These are phyloP conservation scores for Lichtheimia ramosa DNA, from an alignment of 371 early-diverging fungal species.

Conservation along the genomic window DNA sequence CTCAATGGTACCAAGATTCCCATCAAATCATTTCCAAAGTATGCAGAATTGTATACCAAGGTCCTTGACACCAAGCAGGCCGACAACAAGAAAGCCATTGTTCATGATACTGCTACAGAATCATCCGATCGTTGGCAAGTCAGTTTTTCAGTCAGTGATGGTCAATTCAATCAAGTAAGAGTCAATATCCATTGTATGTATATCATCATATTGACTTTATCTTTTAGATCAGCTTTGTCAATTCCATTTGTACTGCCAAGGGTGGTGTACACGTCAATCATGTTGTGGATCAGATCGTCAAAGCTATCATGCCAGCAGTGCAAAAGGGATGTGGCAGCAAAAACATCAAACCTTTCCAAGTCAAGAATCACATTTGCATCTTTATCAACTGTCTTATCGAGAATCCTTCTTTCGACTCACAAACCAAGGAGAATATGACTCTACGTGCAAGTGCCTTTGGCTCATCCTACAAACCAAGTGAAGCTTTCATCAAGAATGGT, in stretches of 20 bases:
- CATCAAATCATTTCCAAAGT: conserved; percentile 91
- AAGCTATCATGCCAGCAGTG: conserved; percentile 69
- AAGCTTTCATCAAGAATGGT: conserved; percentile 85
- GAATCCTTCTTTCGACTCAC: conserved; percentile 99
- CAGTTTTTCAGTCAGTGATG: conserved; percentile 90
- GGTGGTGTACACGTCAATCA: conserved; percentile 98
- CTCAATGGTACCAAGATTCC: conserved; percentile 89
- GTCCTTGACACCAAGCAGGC: conserved; percentile 44
- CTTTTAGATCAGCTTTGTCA: conserved; percentile 92
- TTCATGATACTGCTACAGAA: conserved; percentile 23
- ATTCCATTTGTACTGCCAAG: conserved; percentile 96
- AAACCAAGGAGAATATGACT: conserved; percentile 99
- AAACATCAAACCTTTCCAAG: conserved; percentile 81
- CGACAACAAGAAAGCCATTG: conserved; percentile 37
- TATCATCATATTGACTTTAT: background rate
- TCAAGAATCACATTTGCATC: conserved; percentile 93
- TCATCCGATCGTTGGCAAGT: conserved; percentile 97
- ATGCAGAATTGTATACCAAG: conserved; percentile 82
- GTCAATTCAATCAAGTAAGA: conserved; percentile 94
- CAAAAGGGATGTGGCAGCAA: conserved; percentile 86
- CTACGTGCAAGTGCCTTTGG: conserved; percentile 86
- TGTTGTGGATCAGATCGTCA: conserved; percentile 90
- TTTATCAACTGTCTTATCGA: conserved; percentile 98
- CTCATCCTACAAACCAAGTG: conserved; percentile 77
- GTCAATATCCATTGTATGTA: background rate